Percentiles rank a stretch among this genome's conserved stretches.
Conservation (phyloP, 2,329 filamentous ascomycete genomes). For the Pseudohalonectria lignicola region DNA sequence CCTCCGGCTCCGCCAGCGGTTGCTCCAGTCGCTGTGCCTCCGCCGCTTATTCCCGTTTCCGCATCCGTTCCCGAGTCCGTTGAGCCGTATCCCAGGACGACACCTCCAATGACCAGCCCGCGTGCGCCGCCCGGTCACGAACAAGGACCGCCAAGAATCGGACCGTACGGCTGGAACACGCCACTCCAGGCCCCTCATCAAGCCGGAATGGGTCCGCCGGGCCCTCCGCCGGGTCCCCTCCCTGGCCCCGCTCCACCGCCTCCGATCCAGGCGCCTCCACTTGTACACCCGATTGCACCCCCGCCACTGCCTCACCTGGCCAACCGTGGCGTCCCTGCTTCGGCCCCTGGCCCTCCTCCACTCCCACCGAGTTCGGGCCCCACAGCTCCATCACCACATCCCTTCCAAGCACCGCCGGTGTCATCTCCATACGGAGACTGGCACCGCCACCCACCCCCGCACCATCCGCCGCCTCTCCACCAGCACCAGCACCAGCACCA, state of each 20-base stretch:
- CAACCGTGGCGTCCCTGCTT: conserved; percentile 11
- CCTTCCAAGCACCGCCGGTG: conserved; percentile 15
- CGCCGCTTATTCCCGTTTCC: too few species aligned
- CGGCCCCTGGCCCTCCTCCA: conserved; percentile 12
- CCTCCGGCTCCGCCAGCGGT: too few species aligned
- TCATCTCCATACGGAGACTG: conserved; percentile 31
- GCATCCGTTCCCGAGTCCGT: conserved; percentile 7
- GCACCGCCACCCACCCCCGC: conserved; percentile 36
- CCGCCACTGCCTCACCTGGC: conserved; percentile 5
- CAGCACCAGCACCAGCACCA: conserved; percentile 35
- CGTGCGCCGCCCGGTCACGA: background rate
- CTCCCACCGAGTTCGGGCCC: conserved; percentile 22
- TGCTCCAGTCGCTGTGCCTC: background rate
- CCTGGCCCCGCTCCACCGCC: conserved; percentile 3
- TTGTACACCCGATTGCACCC: conserved; percentile 6
- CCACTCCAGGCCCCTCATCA: conserved; percentile 1
- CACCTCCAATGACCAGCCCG: conserved; percentile 1
- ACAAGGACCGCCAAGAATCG: background rate
- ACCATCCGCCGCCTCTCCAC: conserved; percentile 29
- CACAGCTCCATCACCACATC: conserved; percentile 23
- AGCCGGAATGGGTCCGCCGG: background rate
- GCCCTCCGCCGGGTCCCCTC: background rate
- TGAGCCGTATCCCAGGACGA: background rate
- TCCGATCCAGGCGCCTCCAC: conserved; percentile 3
- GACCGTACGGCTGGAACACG: conserved; percentile 1